Base-by-base conservation (phyloP, 2,329 filamentous ascomycete species). In the Pseudogymnoascus sp. region DNA sequence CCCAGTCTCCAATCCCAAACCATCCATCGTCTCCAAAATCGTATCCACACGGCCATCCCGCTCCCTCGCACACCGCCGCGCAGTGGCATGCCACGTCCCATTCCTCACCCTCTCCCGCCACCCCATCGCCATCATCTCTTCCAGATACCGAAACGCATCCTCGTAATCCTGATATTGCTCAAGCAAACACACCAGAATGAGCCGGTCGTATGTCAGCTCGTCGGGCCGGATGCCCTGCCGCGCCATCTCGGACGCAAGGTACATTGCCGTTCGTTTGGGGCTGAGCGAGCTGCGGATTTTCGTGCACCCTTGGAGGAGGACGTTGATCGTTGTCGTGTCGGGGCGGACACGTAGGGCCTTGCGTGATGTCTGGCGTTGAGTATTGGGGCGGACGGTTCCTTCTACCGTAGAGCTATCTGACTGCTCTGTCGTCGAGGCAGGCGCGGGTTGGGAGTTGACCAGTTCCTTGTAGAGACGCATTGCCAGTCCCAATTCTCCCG, bases 401-500 rank as follows among this genome's bases (percentile, higher is more conserved):
- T 30, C n/a, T 9, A 1, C 19, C 0, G 33, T 19, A 8, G 14
- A 12, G 5, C 7, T 23, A 8, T 11, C n/a, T 19, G 12, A 5
- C 25, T 19, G 25, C 2, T 14, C 16, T 38, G 25, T 22, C 9
- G 22, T 38, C 23, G 22, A 25, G 16, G 61, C 74, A 11, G 22
- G 1, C 72, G 5, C 76, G 76, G 22, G 2, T 77, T 74, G 1
- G 78, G 75, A 2, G 79, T 79, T 2, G 73, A 69, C 68, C 8
- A 88, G 75, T 22, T 80, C 76, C 71, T 86, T 86, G 75, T 89
- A 89, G 12, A 85, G 74, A 3, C 80, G 77, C 14, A 88, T 71
- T 2, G 84, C 85, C 58, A 79, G 72, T 2, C 79, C 75, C 3
- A 85, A 73, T 12, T 76, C 72, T 11, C 64, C 67, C 61, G 74